phyloP scores from a whole-genome alignment of 495 filamentous ascomycete genomes.

The Talaromyces adpressus region DNA sequence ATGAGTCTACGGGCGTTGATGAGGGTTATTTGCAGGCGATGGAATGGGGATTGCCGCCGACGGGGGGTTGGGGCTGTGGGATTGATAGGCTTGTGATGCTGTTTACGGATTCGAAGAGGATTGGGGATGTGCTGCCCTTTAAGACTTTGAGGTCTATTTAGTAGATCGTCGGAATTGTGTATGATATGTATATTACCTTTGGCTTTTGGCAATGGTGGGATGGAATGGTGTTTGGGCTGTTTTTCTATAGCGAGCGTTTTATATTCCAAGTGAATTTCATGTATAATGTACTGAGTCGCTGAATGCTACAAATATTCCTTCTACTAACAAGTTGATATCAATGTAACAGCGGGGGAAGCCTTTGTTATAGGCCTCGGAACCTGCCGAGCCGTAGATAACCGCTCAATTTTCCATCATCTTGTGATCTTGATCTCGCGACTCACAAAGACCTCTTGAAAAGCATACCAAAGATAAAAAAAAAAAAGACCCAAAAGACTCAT shows the following conservation, averaged over 20 bases:
- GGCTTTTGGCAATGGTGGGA: neutral
- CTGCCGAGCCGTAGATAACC: conserved; percentile 6
- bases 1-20: conserved; percentile 51
- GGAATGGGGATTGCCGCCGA: conserved; percentile 84
- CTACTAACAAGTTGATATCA: neutral
- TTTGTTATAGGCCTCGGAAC: neutral
- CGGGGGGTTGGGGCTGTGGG: conserved; percentile 93
- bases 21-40: conserved; percentile 78
- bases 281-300: too few species aligned
- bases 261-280: too few species aligned
- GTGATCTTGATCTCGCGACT: neutral
- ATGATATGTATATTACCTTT: neutral
- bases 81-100: conserved; percentile 88
- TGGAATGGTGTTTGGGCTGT: neutral
- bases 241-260: neutral
- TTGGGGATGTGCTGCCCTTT: conserved; percentile 79
- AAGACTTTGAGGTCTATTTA: conserved; percentile 61
- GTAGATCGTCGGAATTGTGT: neutral
- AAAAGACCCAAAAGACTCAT: too few species aligned
- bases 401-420: neutral
- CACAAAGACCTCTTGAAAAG: neutral
- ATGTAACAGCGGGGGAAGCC: neutral
- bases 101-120: conserved; percentile 65
- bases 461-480: too few species aligned
- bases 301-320: neutral